Base-by-base conservation (phyloP, 768 basidiomycete genomes). In the Boletus huronensis region DNA sequence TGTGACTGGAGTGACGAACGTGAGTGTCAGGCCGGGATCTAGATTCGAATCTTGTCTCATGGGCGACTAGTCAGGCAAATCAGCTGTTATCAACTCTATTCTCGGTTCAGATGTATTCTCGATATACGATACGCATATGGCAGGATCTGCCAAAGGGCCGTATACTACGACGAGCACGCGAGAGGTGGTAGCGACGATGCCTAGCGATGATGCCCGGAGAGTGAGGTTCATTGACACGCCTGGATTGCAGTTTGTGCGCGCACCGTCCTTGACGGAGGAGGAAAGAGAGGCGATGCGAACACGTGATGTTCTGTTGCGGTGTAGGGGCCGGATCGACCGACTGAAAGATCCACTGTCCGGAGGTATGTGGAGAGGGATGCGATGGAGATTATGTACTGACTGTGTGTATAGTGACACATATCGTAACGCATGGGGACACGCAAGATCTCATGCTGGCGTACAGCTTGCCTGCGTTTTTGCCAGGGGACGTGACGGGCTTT, bases 361-460 rank as follows among this genome's bases (percentile, higher is more conserved):
- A 48, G 79, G 90, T 90, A 67, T 52, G 88, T 73, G 48, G 40
- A 44, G 28, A 31, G 5, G n/a, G 38, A 11, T n/a, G 34, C 50
- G 39, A 7, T 46, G 36, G 38, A 48, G 25, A 38, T 42, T 35
- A 52, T 40, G 52, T 41, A 54, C 60, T 65, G 48, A 63, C 54
- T 46, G 45, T 48, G 57, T 32, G 49, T 40, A 21, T 58, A 90
- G 91, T 89, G 52, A 70, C 78, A 17, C 79, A 87, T 58, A 81
- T 97, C 55, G 77, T 94, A 23, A 69, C 80, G 35, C 81, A 83
- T 26, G 82, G 88, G 3, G 82, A 81, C 61, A 72, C 79, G 31
- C 87, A 94, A 65, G 94, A 96, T 68, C 77, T 97, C 39, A 94
- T 95, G 89, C 72, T 96, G n/a, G 74, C 85, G 46, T 96, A 95